Base-by-base conservation (phyloP, 257 asterid species). In the Primulina tabacum region DNA sequence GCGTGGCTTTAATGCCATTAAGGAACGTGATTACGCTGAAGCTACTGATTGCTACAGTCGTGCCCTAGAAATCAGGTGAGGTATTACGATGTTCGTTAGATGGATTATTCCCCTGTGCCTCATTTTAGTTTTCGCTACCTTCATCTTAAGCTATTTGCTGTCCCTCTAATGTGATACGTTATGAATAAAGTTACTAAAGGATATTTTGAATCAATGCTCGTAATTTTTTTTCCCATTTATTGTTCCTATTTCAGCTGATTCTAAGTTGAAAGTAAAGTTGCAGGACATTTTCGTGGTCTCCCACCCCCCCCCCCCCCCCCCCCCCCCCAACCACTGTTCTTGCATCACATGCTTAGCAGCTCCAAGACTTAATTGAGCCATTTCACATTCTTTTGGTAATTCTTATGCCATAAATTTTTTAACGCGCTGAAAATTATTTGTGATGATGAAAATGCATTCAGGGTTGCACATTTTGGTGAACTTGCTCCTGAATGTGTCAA, bases 21-120 rank as follows among this genome's bases (percentile, higher is more conserved):
- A 88, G 72, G 97, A 84, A 55, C 72, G 74, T 8, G 97, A 94
- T 79, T 89, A 84, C 35, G 74, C 79, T 9, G 95, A 90, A 68
- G 97, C 99, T 47, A 82, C 92, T 35, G 99, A 94, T 34, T 89
- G 89, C 84, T 94, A 76, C 64, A 91, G 98, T 82, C 98, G 99
- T 79, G 97, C 96, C 81, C 89, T 94, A 32, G 99, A 94, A 82
- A 89, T 91, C 72, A 86, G 87, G 99, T 94, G 67, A 67, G 66
- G 21, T 30, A 73, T 71, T 74, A 4, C 4, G 30, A 18, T 20
- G 35, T 35, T 35, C 11, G 43, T 35, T 35, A 6, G 43, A 35
- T 35, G 11, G 5, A 35, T 2, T 7, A 2, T 68, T 66, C 30
- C 5, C 40, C 20, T 34, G 21, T 50, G 24, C 6, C n/a, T 43